Percentiles rank a stretch among this genome's conserved stretches.
phyloP scores from a whole-genome alignment of 306 rosid genomes.

The Mimosa bimucronata region DNA sequence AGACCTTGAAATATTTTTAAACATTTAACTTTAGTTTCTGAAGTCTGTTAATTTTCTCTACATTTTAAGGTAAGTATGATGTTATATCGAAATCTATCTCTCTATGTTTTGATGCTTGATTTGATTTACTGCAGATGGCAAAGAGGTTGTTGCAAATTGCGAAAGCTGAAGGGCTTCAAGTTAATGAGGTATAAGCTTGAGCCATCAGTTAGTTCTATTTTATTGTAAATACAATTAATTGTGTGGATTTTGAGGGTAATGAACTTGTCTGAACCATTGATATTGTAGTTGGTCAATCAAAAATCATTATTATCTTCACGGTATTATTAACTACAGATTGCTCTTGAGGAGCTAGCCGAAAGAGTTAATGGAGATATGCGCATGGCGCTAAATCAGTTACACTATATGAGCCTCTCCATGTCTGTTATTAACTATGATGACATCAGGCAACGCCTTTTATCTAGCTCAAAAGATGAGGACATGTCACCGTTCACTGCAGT shows the following conservation, averaged over 20 bases:
- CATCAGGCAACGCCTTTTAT: conserved; percentile 71
- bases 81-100: conserved; percentile 2
- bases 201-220: conserved; percentile 29
- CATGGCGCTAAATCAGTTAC: conserved; percentile 93
- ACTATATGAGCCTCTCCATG: conserved; percentile 93
- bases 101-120: conserved; percentile 7
- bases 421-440: conserved; percentile 83
- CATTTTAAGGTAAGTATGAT: conserved; percentile 3
- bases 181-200: conserved; percentile 67
- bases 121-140: conserved; percentile 75
- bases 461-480: conserved; percentile 88
- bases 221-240: conserved; percentile 31
- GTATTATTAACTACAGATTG: conserved; percentile 58
- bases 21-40: conserved; percentile 21
- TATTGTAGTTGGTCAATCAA: conserved; percentile 4
- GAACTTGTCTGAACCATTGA: conserved; percentile 9
- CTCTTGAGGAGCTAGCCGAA: conserved; percentile 93
- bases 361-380: conserved; percentile 95
- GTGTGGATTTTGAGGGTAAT: conserved; percentile 28
- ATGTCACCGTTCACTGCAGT: conserved; percentile 97
- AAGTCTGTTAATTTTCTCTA: conserved; percentile 24
- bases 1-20: conserved; percentile 10
- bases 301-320: not conserved
- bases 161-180: conserved; percentile 82
- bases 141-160: conserved; percentile 85